Evolutionary conservation across 176 grass and related monocot genomes (phyloP).

Genomic region (Leersia perrieri): DNA sequence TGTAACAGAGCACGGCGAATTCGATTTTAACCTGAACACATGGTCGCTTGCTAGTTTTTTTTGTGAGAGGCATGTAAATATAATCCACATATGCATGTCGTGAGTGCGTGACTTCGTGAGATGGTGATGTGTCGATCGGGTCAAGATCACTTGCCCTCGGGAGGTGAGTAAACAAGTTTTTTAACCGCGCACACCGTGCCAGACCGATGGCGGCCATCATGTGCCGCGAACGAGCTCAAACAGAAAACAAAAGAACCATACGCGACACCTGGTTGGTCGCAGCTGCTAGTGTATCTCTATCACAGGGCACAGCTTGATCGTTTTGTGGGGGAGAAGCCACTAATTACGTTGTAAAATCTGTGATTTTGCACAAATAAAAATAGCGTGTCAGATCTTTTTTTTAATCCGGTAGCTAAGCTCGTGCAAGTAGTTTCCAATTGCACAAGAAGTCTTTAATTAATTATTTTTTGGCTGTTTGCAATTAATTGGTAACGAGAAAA

Average conservation of each 20-base stretch:
- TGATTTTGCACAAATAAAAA: background rate
- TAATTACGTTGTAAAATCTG: background rate
- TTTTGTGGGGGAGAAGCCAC: background rate
- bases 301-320: no score
- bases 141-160: background rate
- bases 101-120: background rate
- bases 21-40: background rate
- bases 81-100: background rate
- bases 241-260: background rate
- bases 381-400: no score
- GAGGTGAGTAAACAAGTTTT: constrained; percentile 17
- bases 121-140: background rate
- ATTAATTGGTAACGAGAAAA: background rate
- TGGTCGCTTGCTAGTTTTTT: background rate
- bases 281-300: no score
- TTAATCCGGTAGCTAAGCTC: no score
- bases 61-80: background rate
- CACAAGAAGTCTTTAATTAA: no score
- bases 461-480: no score
- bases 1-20: no score
- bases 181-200: background rate
- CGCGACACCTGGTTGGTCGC: no score
- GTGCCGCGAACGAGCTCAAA: background rate
- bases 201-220: constrained; percentile 25
- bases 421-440: no score